These are phyloP conservation scores for Saccharomycopsis synnaedendra DNA, from an alignment of 805 yeast genomes.

Conservation along the genomic window DNA sequence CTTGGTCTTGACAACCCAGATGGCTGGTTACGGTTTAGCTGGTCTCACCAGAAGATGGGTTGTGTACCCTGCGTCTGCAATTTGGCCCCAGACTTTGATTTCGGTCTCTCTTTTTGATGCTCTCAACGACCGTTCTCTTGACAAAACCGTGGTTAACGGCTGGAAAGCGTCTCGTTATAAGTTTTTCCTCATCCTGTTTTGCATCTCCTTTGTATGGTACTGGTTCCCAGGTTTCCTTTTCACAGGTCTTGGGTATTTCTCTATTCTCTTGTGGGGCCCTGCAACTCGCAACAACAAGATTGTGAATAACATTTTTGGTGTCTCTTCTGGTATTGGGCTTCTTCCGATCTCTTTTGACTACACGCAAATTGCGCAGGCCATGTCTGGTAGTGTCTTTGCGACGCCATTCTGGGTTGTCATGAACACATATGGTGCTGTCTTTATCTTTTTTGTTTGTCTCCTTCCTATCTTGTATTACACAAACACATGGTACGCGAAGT, in stretches of 20 bases:
- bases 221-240: slow-evolving; percentile 55
- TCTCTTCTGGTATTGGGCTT: slow-evolving; percentile 40
- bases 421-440: slow-evolving; percentile 36
- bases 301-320: slow-evolving; percentile 55
- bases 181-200: slow-evolving; percentile 34
- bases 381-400: slow-evolving; percentile 48
- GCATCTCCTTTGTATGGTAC: slow-evolving; percentile 34
- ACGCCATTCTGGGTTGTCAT: slow-evolving; percentile 41
- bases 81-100: slow-evolving; percentile 63
- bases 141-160: slow-evolving; percentile 37
- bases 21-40: slow-evolving; percentile 57
- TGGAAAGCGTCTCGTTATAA: slow-evolving; percentile 34
- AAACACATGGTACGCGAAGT: slow-evolving; percentile 21
- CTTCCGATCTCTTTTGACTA: slow-evolving; percentile 48
- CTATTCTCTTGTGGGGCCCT: slow-evolving; percentile 23
- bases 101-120: slow-evolving; percentile 44
- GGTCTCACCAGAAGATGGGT: slow-evolving; percentile 49
- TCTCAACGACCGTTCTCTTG: slow-evolving; percentile 29
- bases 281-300: slow-evolving; percentile 36
- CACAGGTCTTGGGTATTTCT: slow-evolving; percentile 49
- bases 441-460: slow-evolving; percentile 38
- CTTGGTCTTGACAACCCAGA: slow-evolving; percentile 43
- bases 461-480: slow-evolving; percentile 25
- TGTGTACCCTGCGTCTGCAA: slow-evolving; percentile 52
- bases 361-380: slow-evolving; percentile 39